Base-by-base conservation (phyloP, 805 yeast species). In the Brettanomyces bruxellensis region DNA sequence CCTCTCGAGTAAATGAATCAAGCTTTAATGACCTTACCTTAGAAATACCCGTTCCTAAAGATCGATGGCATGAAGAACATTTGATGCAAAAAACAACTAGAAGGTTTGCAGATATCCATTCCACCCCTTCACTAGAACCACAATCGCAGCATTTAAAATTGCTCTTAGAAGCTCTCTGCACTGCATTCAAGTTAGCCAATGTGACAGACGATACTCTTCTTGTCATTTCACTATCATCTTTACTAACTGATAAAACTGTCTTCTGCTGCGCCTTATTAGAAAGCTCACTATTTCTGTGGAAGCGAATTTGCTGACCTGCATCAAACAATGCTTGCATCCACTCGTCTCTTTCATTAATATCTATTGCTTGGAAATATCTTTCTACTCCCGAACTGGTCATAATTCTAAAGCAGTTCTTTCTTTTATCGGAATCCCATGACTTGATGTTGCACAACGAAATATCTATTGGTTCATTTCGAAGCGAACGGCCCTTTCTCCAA, bases 61-160 rank as follows among this genome's bases (percentile, higher is more conserved):
- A 81, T 46, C 96, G 70, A 62, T 90, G 97, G n/a, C 82, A 80
- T 0, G 95, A 89, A 0, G 96, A 81, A 56, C 98, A 90, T 44
- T 81, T 79, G 40, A 87, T 81, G 62, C 98, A 90, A 25, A 91
- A 69, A 3, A 83, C 77, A 28, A 80, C 79, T 46, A 88, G 64
- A 38, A 83, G 63, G 55, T 85, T 89, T 48, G 87, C 70, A 0
- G 96, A 86, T 3, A 91, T 75, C 96, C 96, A 90, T 53, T 89
- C 96, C 13, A 86, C 95, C 12, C 75, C 66, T 13, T 72, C 77
- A 0, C 63, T 56, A 2, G 79, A 58, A 0, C 83, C 82, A 67
- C 98, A 90, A 57, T 90, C 98, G 12, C 86, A 86, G 64, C 98
- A 90, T 2, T 53, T 50, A 4, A 62, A 55, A 56, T 90, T 90